Conservation (phyloP, 345 rosid genomes). For the Salix caprea region DNA sequence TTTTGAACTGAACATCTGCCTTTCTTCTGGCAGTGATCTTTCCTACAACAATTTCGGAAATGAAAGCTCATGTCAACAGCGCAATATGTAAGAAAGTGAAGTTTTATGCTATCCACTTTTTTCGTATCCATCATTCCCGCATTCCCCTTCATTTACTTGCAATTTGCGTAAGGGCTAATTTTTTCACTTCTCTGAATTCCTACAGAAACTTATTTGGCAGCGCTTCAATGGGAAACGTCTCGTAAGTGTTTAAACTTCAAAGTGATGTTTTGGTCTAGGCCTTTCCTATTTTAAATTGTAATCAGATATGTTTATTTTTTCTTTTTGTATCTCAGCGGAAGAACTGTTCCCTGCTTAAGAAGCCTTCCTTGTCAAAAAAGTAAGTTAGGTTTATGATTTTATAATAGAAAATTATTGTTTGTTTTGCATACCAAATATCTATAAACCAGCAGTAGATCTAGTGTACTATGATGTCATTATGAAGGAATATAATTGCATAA, state of each 20-base stretch:
- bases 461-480: too few relatives aligned
- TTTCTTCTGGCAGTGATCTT: neutral
- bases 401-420: too few relatives aligned
- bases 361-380: neutral
- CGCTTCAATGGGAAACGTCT: slow-evolving; percentile 18
- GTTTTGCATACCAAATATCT: too few relatives aligned
- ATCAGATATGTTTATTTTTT: too few relatives aligned
- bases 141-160: neutral
- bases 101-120: neutral
- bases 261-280: too few relatives aligned
- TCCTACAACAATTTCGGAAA: neutral
- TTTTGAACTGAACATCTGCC: too few relatives aligned
- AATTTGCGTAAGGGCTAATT: neutral
- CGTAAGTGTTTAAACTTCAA: slow-evolving; percentile 14
- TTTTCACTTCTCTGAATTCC: neutral
- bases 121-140: neutral
- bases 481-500: too few relatives aligned
- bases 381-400: neutral
- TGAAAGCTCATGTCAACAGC: slow-evolving; percentile 5
- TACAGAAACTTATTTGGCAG: slow-evolving; percentile 42
- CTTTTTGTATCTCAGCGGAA: too few relatives aligned
- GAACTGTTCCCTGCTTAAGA: neutral
- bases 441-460: too few relatives aligned
- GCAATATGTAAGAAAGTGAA: slow-evolving; percentile 19
- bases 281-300: too few relatives aligned